Conservation (phyloP, 139 green algal genomes). For the Coelastrella sp. region DNA sequence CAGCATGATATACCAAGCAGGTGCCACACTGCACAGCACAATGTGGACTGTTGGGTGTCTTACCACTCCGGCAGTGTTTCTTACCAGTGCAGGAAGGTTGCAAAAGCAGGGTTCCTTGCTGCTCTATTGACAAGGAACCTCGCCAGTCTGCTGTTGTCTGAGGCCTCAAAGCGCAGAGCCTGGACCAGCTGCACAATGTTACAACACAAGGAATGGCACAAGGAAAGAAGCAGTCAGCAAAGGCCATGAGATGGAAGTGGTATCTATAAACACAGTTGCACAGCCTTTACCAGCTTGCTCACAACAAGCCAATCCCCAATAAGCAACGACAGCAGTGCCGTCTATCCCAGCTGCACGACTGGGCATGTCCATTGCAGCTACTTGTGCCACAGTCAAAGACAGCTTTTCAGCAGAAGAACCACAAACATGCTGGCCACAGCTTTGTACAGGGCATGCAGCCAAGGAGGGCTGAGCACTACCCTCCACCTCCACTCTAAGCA, state of each 20-base stretch:
- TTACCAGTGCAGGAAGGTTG: constrained; percentile 88
- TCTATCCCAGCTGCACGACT: no score
- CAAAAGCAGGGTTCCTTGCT: constrained; percentile 70
- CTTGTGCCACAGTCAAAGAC: no score
- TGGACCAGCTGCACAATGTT: constrained; percentile 31
- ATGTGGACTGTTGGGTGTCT: neutral
- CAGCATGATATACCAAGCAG: no score
- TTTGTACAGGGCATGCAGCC: no score
- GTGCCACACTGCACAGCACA: no score
- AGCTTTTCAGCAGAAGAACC: no score
- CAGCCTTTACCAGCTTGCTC: neutral
- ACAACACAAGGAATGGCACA: neutral
- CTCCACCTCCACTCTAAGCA: neutral
- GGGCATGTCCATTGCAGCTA: no score
- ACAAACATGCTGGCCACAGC: no score
- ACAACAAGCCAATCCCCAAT: no score
- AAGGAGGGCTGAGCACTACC: no score
- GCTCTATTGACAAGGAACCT: constrained; percentile 84
- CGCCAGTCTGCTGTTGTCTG: constrained; percentile 67
- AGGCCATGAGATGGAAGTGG: neutral
- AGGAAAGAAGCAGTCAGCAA: neutral
- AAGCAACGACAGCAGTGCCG: no score
- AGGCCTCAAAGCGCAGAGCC: constrained; percentile 92
- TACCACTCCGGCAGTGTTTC: neutral
- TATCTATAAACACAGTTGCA: neutral